Base-by-base conservation (phyloP, 768 basidiomycete genomes). In the Termitomyces bulborhizus region DNA sequence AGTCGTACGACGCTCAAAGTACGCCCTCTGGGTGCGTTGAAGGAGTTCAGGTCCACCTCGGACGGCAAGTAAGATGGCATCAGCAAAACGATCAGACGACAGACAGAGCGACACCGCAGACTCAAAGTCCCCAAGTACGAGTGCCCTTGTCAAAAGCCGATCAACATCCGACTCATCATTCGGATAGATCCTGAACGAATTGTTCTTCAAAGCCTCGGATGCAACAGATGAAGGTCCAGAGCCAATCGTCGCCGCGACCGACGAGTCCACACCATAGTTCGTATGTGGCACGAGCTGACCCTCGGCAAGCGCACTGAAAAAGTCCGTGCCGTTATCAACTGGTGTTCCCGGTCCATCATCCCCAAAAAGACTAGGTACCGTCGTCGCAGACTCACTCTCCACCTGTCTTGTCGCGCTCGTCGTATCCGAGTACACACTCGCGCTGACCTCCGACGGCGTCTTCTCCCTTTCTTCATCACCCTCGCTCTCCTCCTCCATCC, bases 111-210 rank as follows among this genome's bases (percentile, higher is more conserved):
- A 85, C 16, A 98, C 97, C 1, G 97, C 96, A 15, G 85, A 88
- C 62, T 83, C 81, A 60, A 98, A 98, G 68, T 99, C 95, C n/a
- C 97, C 96, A 9, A 98, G 76, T 2, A 99, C 93, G 39, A 98
- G 78, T 2, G 96, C 90, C 65, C 92, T 92, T 1, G 96, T 97
- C 60, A 98, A 80, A 15, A 99, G 76, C 18, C 84, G 78, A 64
- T 98, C 95, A 0, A 85, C 85, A 58, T 96, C 90, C 9, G 86
- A 86, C 69, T 96, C 94, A 41, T 93, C 88, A 8, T 74, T 65
- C 0, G 94, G 91, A 65, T 94, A 96, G 60, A 98, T 95, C 70
- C 79, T 85, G 79, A 99, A 99, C 1, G 85, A 87, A 60, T 86
- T 88, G 60, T 75, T 84, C 72, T 89, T 93, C 65, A 86, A 68